phyloP scores from a whole-genome alignment of 2,329 filamentous ascomycete genomes.

The Neopestalotiopsis rosae region DNA sequence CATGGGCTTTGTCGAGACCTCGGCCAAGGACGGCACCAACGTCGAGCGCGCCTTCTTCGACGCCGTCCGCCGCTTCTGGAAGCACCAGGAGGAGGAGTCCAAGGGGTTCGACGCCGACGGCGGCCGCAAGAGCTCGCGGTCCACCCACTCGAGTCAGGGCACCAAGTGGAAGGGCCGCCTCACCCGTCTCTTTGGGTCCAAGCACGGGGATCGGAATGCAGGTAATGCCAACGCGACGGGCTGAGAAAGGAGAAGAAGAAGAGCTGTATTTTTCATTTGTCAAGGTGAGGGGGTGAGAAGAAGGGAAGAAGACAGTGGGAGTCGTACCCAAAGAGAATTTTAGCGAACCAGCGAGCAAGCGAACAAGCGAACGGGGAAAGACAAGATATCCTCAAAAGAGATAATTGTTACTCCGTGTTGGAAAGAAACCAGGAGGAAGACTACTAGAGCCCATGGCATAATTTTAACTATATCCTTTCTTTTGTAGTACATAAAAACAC shows the following conservation, averaged over 20 bases:
- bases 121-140: neutral
- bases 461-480: neutral
- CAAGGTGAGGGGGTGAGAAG: neutral
- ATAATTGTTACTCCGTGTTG: neutral
- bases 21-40: slow-evolving; percentile 97
- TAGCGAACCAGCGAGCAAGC: neutral
- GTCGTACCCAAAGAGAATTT: neutral
- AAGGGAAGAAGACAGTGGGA: neutral
- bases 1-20: slow-evolving; percentile 96
- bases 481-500: neutral
- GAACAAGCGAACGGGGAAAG: neutral
- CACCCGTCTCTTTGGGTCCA: slow-evolving; percentile 14
- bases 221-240: neutral
- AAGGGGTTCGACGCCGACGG: neutral
- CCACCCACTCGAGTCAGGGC: neutral
- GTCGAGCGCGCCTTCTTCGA: slow-evolving; percentile 99
- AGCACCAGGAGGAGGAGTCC: slow-evolving; percentile 68
- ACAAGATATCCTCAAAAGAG: neutral
- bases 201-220: neutral
- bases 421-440: neutral
- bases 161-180: slow-evolving; percentile 9
- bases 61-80: slow-evolving; percentile 86
- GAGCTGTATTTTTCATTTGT: neutral
- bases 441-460: neutral
- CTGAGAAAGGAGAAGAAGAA: neutral